Percentiles rank a stretch among this genome's conserved stretches.
Conservation (phyloP, 345 rosid genomes). For the Erodium maritimum region DNA sequence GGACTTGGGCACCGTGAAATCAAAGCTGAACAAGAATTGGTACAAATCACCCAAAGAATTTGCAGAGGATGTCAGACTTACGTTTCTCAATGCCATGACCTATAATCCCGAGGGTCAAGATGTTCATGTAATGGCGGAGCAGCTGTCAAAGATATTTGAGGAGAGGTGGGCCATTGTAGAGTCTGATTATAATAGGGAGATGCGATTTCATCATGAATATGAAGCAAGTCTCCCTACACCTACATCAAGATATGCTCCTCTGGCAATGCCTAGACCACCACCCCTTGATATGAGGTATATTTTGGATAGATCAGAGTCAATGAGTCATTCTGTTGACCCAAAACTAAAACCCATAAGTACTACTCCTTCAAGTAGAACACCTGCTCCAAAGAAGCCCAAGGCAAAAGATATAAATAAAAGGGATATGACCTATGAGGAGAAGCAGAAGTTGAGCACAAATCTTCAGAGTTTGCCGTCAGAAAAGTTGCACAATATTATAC, state of each 20-base stretch:
- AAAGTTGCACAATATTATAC: constrained; percentile 86
- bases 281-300: constrained; percentile 71
- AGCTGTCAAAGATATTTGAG: constrained; percentile 63
- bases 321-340: constrained; percentile 33
- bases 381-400: constrained; percentile 88
- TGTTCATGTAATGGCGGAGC: constrained; percentile 84
- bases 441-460: constrained; percentile 86
- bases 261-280: constrained; percentile 29
- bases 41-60: constrained; percentile 87
- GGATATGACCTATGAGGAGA: constrained; percentile 97
- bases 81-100: constrained; percentile 86
- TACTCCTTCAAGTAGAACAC: constrained; percentile 77
- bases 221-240: constrained; percentile 47
- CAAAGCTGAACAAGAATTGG: constrained; percentile 53
- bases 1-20: constrained; percentile 91
- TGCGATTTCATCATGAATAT: constrained; percentile 43
- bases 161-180: constrained; percentile 77
- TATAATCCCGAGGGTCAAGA: constrained; percentile 97
- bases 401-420: constrained; percentile 94
- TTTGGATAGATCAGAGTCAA: constrained; percentile 65
- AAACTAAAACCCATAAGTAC: constrained; percentile 40
- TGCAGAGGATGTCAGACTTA: constrained; percentile 97
- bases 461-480: constrained; percentile 86
- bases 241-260: constrained; percentile 51
- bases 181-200: constrained; percentile 62